phyloP scores from a whole-genome alignment of 2,329 filamentous ascomycete species.

The Pyrenophora teres region DNA sequence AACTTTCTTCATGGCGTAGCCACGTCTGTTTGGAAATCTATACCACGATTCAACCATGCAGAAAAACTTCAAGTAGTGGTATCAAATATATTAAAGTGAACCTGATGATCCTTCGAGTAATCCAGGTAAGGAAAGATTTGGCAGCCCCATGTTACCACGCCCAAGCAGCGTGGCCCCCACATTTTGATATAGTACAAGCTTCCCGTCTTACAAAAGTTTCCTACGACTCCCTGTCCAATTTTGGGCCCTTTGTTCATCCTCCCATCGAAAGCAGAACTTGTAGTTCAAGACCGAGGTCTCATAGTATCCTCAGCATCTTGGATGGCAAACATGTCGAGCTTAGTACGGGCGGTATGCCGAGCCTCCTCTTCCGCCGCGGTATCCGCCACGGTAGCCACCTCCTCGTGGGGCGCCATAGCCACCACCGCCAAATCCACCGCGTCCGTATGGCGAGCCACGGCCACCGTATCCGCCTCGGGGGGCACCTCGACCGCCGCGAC shows the following conservation, averaged over 20 bases:
- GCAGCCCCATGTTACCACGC: not conserved
- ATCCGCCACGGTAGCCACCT: conserved; percentile 50
- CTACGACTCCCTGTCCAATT: conserved; percentile 13
- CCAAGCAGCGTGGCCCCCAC: not conserved
- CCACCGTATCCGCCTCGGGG: conserved; percentile 52
- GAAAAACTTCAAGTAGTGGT: not conserved
- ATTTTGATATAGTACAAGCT: conserved; percentile 9
- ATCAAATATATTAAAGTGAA: not conserved
- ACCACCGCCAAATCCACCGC: conserved; percentile 44
- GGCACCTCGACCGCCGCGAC: conserved; percentile 64
- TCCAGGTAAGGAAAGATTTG: not conserved
- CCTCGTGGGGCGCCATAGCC: conserved; percentile 45
- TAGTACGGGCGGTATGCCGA: conserved; percentile 26
- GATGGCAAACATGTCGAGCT: conserved; percentile 3
- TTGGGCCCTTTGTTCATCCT: conserved; percentile 3
- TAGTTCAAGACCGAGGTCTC: no score
- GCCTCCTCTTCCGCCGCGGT: conserved; percentile 39
- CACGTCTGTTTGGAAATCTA: not conserved
- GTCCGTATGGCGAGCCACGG: conserved; percentile 57
- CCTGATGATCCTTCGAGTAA: not conserved
- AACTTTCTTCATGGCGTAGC: not conserved
- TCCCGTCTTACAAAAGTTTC: conserved; percentile 5
- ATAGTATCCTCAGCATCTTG: not conserved
- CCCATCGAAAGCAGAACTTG: no score
- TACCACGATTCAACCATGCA: not conserved